Evolutionary conservation across 352 stramenopile genomes (phyloP).

Genomic region (Phytophthora brassicae): DNA sequence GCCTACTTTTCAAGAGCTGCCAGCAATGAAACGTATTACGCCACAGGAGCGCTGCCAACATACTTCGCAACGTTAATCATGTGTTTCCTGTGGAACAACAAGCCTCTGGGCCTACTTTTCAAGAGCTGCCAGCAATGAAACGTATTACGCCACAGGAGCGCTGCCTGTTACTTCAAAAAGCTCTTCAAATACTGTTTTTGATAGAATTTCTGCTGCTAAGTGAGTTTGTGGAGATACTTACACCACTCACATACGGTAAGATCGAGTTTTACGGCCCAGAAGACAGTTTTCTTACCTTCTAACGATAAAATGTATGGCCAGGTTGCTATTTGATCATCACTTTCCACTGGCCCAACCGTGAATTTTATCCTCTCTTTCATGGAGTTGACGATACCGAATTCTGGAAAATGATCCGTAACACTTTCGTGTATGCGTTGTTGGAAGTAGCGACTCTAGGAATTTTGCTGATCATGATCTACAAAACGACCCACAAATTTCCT

Average conservation of each 20-base stretch:
- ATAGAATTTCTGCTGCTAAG: conserved; percentile 36
- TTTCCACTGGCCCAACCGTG: conserved; percentile 31
- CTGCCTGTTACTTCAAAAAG: conserved; percentile 10
- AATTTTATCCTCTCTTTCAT: conserved; percentile 28
- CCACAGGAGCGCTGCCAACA: too few relatives aligned
- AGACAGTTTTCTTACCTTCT: neutral
- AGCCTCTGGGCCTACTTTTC: neutral
- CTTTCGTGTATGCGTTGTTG: conserved; percentile 16
- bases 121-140: neutral
- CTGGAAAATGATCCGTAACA: conserved; percentile 2
- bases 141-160: conserved; percentile 4
- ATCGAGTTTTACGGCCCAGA: neutral
- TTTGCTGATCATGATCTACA: conserved; percentile 13
- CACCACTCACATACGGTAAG: conserved; percentile 35
- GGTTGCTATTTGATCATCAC: conserved; percentile 26
- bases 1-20: neutral
- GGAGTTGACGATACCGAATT: conserved; percentile 13
- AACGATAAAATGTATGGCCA: neutral
- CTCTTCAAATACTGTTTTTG: conserved; percentile 33
- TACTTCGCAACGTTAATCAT: neutral
- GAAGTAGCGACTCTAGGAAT: conserved; percentile 19
- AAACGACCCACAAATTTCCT: conserved; percentile 19
- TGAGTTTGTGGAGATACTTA: conserved; percentile 37
- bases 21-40: neutral
- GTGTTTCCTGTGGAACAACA: neutral